Evolutionary conservation across 352 stramenopile species (phyloP).

Genomic region (Pythium dissotocum): DNA sequence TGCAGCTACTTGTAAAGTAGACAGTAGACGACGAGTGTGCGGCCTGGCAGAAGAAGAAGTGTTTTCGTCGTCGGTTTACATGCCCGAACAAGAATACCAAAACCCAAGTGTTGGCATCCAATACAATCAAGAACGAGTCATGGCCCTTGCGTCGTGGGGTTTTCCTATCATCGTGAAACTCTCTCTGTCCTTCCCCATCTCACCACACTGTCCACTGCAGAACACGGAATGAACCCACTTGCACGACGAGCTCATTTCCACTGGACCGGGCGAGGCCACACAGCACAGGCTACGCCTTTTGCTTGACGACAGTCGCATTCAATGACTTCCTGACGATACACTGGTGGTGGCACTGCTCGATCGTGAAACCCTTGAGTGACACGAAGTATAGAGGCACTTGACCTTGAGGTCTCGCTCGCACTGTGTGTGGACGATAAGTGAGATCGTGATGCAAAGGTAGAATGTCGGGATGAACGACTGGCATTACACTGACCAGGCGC

Average conservation of each 20-base stretch:
- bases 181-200: constrained; percentile 16
- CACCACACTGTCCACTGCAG: not conserved
- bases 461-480: too few species aligned
- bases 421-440: too few species aligned
- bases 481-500: too few species aligned
- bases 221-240: not conserved
- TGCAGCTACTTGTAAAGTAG: constrained; percentile 5
- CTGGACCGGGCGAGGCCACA: too few species aligned
- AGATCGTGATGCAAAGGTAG: too few species aligned
- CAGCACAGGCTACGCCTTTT: too few species aligned
- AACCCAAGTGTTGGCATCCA: constrained; percentile 44
- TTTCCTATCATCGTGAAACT: constrained; percentile 1
- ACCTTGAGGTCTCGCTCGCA: not conserved
- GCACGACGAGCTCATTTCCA: not conserved
- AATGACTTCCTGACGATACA: not conserved
- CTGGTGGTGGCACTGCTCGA: not conserved
- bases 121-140: constrained; percentile 53
- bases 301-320: too few species aligned
- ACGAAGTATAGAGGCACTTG: not conserved
- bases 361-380: not conserved
- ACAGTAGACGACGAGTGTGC: not conserved
- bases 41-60: too few species aligned
- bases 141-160: not conserved
- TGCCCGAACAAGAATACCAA: constrained; percentile 30
- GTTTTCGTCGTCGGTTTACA: not conserved